Percentiles rank a stretch among this genome's conserved stretches.
Conservation (phyloP, 768 basidiomycete species). For the Punctularia strigosozonata region DNA sequence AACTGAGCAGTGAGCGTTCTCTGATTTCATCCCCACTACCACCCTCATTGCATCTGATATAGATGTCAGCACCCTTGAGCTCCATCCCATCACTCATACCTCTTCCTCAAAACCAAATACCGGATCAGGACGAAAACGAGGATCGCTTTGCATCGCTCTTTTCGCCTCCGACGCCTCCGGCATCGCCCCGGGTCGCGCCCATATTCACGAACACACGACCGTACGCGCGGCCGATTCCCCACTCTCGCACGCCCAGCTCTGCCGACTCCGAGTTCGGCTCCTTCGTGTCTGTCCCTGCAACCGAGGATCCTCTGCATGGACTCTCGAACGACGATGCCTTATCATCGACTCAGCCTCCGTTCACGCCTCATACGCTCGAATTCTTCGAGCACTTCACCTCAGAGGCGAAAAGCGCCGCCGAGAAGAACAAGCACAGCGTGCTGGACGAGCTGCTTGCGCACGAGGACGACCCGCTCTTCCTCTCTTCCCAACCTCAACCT, state of each 20-base stretch:
- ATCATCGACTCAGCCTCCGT: conserved; percentile 3
- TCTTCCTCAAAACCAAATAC: conserved; percentile 8
- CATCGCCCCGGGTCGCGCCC: conserved; percentile 13
- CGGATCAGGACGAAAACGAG: conserved; percentile 11
- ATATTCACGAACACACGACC: conserved; percentile 1
- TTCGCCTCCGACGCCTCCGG: conserved; percentile 20
- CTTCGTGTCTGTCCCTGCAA: conserved; percentile 43
- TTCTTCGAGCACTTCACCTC: conserved; percentile 56
- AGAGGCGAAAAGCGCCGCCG: conserved; percentile 41
- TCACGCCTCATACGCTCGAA: conserved; percentile 16
- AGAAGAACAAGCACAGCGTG: conserved; percentile 37
- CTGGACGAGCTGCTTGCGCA: conserved; percentile 55
- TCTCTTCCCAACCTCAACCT: not conserved
- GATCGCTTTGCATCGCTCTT: conserved; percentile 24
- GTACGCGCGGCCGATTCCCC: not conserved
- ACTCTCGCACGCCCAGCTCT: conserved; percentile 8
- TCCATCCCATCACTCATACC: conserved; percentile 16
- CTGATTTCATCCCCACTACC: too few species aligned
- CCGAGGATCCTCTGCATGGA: conserved; percentile 36
- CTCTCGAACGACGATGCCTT: not conserved
- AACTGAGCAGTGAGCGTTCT: too few species aligned
- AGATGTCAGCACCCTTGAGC: conserved; percentile 3
- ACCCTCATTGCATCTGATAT: too few species aligned
- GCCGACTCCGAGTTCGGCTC: conserved; percentile 47
- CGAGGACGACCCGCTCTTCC: conserved; percentile 51